Conservation (phyloP, 371 early-diverging fungal species). For the Apophysomyces trapeziformis region DNA sequence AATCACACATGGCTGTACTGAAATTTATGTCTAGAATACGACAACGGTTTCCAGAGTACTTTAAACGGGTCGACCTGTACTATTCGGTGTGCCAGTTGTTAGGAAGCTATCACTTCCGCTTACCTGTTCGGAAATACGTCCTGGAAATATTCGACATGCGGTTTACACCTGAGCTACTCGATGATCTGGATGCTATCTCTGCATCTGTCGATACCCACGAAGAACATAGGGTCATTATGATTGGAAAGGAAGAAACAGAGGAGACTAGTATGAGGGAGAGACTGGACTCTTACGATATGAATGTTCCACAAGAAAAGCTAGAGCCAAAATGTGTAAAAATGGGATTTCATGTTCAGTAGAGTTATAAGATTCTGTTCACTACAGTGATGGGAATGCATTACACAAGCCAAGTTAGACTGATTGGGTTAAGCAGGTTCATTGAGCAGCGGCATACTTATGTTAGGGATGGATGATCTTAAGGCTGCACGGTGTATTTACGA, state of each 20-base stretch:
- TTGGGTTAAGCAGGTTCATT: too few relatives aligned
- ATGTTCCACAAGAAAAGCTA: slow-evolving; percentile 26
- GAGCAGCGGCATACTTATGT: too few relatives aligned
- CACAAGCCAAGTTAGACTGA: too few relatives aligned
- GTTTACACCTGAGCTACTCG: slow-evolving; percentile 47
- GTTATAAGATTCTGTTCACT: background rate
- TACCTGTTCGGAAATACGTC: slow-evolving; percentile 78
- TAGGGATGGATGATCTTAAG: too few relatives aligned
- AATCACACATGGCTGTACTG: background rate
- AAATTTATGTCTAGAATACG: slow-evolving; percentile 28
- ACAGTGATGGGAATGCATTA: background rate
- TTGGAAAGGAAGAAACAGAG: background rate
- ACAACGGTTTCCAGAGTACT: slow-evolving; percentile 61
- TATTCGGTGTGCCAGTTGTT: slow-evolving; percentile 67
- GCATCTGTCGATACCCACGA: slow-evolving; percentile 9
- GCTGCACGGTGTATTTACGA: too few relatives aligned
- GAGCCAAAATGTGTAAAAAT: slow-evolving; percentile 22
- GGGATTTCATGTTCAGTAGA: slow-evolving; percentile 18
- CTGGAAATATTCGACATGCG: slow-evolving; percentile 81
- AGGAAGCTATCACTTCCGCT: slow-evolving; percentile 73
- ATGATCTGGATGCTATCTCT: slow-evolving; percentile 36
- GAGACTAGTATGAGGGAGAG: background rate
- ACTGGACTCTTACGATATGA: slow-evolving; percentile 15
- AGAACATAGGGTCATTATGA: slow-evolving; percentile 3
- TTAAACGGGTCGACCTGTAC: slow-evolving; percentile 62